Conservation (phyloP, 805 yeast species). For the Metschnikowia hibisci region DNA sequence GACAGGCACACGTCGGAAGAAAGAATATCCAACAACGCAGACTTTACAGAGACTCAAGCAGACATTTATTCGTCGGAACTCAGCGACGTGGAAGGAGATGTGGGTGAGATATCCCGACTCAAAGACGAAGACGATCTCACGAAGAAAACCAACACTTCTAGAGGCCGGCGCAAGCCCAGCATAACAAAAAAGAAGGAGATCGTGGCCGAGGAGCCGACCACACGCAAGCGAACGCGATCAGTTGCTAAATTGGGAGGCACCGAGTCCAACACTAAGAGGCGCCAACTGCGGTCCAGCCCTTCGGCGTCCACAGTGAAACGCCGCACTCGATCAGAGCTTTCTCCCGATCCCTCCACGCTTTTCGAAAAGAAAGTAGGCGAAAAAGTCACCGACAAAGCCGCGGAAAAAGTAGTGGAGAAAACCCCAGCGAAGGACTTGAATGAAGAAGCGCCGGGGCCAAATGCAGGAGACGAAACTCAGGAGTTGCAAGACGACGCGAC, state of each 20-base stretch:
- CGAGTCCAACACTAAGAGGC: constrained; percentile 11
- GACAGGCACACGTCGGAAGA: not conserved
- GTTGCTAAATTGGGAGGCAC: constrained; percentile 17
- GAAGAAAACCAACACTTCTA: not conserved
- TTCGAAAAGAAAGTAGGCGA: not conserved
- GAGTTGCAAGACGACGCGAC: constrained; percentile 1
- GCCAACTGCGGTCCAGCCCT: constrained; percentile 9
- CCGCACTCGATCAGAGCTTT: constrained; percentile 19
- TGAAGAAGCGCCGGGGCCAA: constrained; percentile 5
- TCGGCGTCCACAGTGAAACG: constrained; percentile 11
- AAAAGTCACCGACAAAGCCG: constrained; percentile 1
- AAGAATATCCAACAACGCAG: constrained; percentile 4
- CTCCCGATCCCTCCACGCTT: constrained; percentile 7
- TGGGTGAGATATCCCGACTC: constrained; percentile 10
- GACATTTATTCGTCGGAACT: constrained; percentile 18
- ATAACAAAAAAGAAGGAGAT: constrained; percentile 9
- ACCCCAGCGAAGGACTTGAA: not conserved
- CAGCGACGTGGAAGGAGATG: constrained; percentile 21
- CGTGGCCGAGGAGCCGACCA: constrained; percentile 6
- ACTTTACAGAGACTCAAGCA: not conserved
- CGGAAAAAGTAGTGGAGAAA: not conserved
- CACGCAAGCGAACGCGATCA: constrained; percentile 20
- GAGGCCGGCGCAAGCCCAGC: constrained; percentile 9
- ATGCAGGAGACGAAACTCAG: not conserved
- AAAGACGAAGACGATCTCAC: constrained; percentile 16